These are phyloP conservation scores for Termitomyces sp. DNA, from an alignment of 768 basidiomycete genomes.

Conservation along the genomic window DNA sequence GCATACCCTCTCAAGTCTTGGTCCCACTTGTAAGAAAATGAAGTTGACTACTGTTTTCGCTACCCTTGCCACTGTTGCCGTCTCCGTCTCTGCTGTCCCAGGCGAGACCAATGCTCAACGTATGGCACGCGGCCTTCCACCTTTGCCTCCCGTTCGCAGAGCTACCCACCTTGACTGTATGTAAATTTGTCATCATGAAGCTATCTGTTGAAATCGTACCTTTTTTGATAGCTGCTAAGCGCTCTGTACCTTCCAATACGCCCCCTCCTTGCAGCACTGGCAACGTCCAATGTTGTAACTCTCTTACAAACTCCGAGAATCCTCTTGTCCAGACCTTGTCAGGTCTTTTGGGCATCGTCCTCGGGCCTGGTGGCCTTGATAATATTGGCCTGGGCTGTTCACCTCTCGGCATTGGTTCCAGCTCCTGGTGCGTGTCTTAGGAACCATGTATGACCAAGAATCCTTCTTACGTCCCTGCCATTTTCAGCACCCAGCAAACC, in stretches of 20 bases:
- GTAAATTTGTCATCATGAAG: conserved; percentile 2
- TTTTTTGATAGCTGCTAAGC: conserved; percentile 28
- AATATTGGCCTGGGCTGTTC: conserved; percentile 32
- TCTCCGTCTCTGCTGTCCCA: conserved; percentile 27
- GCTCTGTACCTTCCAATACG: conserved; percentile 26
- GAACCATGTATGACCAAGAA: background rate
- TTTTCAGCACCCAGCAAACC: conserved; percentile 27
- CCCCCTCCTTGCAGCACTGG: conserved; percentile 35
- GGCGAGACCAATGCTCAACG: conserved; percentile 47
- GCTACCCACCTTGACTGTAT: conserved; percentile 27
- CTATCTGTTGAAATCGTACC: background rate
- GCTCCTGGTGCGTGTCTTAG: conserved; percentile 22
- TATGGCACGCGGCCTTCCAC: conserved; percentile 45
- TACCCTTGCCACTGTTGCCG: conserved; percentile 29
- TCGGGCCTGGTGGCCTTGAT: conserved; percentile 12
- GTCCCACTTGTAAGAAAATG: conserved; percentile 24
- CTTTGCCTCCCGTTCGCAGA: conserved; percentile 37
- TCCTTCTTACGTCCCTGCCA: background rate
- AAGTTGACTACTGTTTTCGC: conserved; percentile 35
- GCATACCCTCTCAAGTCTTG: conserved; percentile 6
- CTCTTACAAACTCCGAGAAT: conserved; percentile 14
- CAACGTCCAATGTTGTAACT: conserved; percentile 38
- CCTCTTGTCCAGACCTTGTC: conserved; percentile 13
- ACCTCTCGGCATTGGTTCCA: conserved; percentile 20
- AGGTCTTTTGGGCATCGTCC: conserved; percentile 25